Percentiles rank a stretch among this genome's conserved stretches.
phyloP scores from a whole-genome alignment of 345 rosid genomes.

The Citrus inodora region DNA sequence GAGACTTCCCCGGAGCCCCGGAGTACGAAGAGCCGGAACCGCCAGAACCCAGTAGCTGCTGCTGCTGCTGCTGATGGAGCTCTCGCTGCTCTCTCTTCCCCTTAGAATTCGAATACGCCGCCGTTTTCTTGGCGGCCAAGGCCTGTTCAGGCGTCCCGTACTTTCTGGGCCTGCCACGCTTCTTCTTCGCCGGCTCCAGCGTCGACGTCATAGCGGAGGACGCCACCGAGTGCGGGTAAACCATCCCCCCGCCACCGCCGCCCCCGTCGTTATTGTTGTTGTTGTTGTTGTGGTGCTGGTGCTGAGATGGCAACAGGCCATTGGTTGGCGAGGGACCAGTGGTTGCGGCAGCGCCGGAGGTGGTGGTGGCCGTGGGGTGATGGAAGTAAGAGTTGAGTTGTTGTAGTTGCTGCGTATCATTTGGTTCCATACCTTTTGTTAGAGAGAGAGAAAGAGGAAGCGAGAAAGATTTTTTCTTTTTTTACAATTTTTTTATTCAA shows the following conservation, averaged over 20 bases:
- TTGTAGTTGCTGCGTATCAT: slow-evolving; percentile 42
- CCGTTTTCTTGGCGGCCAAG: slow-evolving; percentile 80
- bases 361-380: slow-evolving; percentile 32
- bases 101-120: slow-evolving; percentile 43
- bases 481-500: slow-evolving; percentile 16
- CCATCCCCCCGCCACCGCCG: slow-evolving; percentile 16
- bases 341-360: slow-evolving; percentile 34
- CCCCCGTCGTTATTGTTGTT: neutral
- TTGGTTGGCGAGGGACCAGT: slow-evolving; percentile 49
- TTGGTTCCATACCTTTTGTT: slow-evolving; percentile 46
- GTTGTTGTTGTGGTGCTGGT: slow-evolving; percentile 11
- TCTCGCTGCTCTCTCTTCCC: slow-evolving; percentile 40
- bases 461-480: slow-evolving; percentile 12
- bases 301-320: slow-evolving; percentile 48
- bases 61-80: slow-evolving; percentile 22
- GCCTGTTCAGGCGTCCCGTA: slow-evolving; percentile 94
- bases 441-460: slow-evolving; percentile 34
- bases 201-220: slow-evolving; percentile 54
- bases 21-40: slow-evolving; percentile 28
- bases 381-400: slow-evolving; percentile 48
- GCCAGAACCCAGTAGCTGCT: slow-evolving; percentile 22
- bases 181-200: slow-evolving; percentile 61
- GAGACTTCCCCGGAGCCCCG: slow-evolving; percentile 32
- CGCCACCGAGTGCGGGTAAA: slow-evolving; percentile 64
- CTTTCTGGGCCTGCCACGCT: slow-evolving; percentile 95